Conservation (phyloP, 2,329 filamentous ascomycete species). For the Botrytis elliptica region DNA sequence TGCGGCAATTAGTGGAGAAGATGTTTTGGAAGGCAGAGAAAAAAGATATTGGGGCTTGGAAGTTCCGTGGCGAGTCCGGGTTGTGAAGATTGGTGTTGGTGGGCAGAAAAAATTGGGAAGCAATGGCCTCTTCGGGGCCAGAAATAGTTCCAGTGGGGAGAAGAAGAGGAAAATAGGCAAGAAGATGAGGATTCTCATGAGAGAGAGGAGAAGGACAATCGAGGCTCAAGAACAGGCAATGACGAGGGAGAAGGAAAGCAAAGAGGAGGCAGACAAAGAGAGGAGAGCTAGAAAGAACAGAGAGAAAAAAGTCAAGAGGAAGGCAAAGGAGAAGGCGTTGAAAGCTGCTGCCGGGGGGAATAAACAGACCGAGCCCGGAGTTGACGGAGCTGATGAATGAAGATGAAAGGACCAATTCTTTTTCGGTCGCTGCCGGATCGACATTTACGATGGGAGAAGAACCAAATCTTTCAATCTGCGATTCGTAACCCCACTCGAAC, state of each 20-base stretch:
- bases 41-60: constrained; percentile 56
- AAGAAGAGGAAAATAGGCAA: constrained; percentile 54
- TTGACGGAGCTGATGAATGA: constrained; percentile 18
- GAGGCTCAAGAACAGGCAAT: constrained; percentile 40
- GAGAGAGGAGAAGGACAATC: constrained; percentile 44
- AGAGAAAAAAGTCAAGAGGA: constrained; percentile 58
- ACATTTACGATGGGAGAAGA: constrained; percentile 12
- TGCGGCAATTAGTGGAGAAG: constrained; percentile 54
- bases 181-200: constrained; percentile 54
- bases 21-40: constrained; percentile 47
- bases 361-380: constrained; percentile 1
- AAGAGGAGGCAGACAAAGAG: constrained; percentile 56
- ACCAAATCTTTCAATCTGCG: constrained; percentile 17
- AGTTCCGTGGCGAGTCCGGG: constrained; percentile 58
- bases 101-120: constrained; percentile 34
- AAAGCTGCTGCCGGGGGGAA: constrained; percentile 41
- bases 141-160: constrained; percentile 16
- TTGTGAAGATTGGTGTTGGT: constrained; percentile 40
- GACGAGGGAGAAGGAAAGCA: constrained; percentile 45
- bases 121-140: constrained; percentile 14
- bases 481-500: not conserved
- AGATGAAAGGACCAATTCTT: not conserved
- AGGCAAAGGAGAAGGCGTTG: constrained; percentile 56
- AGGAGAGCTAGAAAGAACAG: constrained; percentile 63
- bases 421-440: constrained; percentile 16